Evolutionary conservation across 768 basidiomycete genomes (phyloP), one percentile per base, ranked within the genome.

Genomic region (Xerocomus spinulosus): DNA sequence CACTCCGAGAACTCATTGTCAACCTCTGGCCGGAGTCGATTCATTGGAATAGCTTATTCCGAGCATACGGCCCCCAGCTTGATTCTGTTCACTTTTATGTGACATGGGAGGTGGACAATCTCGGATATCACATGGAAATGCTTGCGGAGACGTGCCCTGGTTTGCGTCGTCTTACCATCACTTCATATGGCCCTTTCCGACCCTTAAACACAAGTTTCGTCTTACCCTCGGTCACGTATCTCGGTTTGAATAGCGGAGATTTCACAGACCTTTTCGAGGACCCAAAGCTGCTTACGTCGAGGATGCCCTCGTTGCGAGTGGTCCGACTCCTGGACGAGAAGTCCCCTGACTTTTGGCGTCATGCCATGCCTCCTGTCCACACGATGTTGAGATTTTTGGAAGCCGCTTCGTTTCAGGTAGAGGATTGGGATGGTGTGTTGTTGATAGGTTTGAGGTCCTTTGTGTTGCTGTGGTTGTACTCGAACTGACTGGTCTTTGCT

Each of bases 391-490:
- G 44, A 4, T 50, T 51, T 32, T 24, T 46, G 23, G 49, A 24
- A 1, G 46, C 21, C 2, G 1, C 36, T 9, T 8, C 42, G 2
- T 50, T 64, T 24, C 62, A 57, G 13, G 2, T 64, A 9, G 62
- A 67, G 42, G 64, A 66, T 38, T 13, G 38, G 18, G 48, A 57
- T 0, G 55, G 64, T 0, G 20, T 49, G 37, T 46, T 56, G 17
- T 29, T 66, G 18, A 52, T 41, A 61, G 62, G 62, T 66, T 30
- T 9, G 56, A 10, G 14, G 2, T 14, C 5, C 1, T 18, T 9
- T 12, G 12, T 29, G 7, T 34, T 29, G 10, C 1, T 10, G 12
- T 46, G 17, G 3, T 14, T 15, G 4, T 41, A 9, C 17, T 29
- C 29, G 18, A 18, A 38, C 25, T 56, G 26, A 56, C 14, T 5